phyloP scores from a whole-genome alignment of 1,284 basidiomycete species.

The Boletus sp. region DNA sequence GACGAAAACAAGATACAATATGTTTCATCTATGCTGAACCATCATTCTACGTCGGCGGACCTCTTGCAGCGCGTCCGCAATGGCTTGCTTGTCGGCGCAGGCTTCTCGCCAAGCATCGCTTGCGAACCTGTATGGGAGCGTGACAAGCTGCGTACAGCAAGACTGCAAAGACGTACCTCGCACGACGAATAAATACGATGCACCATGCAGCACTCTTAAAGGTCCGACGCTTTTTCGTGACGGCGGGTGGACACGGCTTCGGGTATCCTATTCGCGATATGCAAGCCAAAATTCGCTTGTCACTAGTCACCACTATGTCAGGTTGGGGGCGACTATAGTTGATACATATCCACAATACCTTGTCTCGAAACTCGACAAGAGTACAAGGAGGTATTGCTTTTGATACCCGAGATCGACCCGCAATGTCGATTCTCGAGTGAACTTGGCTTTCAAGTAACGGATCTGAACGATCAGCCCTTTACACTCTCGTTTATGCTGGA shows the following conservation, averaged over 20 bases:
- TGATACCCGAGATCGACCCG: slow-evolving; percentile 81
- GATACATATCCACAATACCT: slow-evolving; percentile 47
- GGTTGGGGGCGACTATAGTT: neutral
- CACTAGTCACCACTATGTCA: slow-evolving; percentile 42
- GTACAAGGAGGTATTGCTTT: slow-evolving; percentile 74
- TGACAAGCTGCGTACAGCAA: slow-evolving; percentile 9
- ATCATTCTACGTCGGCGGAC: slow-evolving; percentile 53
- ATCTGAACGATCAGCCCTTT: slow-evolving; percentile 88
- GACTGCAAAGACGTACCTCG: slow-evolving; percentile 48
- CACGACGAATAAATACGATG: slow-evolving; percentile 63
- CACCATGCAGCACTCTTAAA: slow-evolving; percentile 59
- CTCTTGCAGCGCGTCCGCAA: slow-evolving; percentile 64
- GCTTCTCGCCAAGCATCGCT: slow-evolving; percentile 62
- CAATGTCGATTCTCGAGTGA: slow-evolving; percentile 79
- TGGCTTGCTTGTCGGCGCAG: slow-evolving; percentile 52
- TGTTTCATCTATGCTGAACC: slow-evolving; percentile 12
- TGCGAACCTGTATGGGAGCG: slow-evolving; percentile 42
- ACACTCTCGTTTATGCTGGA: slow-evolving; percentile 78
- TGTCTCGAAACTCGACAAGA: slow-evolving; percentile 65
- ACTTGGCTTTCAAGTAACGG: slow-evolving; percentile 88
- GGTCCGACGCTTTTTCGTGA: slow-evolving; percentile 39
- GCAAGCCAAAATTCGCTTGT: slow-evolving; percentile 71
- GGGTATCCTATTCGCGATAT: slow-evolving; percentile 73
- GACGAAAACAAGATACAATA: slow-evolving; percentile 8
- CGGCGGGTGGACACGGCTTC: slow-evolving; percentile 35